Evolutionary conservation across 164 flowering plant species (phyloP).

Genomic region (Houttuynia cordata): DNA sequence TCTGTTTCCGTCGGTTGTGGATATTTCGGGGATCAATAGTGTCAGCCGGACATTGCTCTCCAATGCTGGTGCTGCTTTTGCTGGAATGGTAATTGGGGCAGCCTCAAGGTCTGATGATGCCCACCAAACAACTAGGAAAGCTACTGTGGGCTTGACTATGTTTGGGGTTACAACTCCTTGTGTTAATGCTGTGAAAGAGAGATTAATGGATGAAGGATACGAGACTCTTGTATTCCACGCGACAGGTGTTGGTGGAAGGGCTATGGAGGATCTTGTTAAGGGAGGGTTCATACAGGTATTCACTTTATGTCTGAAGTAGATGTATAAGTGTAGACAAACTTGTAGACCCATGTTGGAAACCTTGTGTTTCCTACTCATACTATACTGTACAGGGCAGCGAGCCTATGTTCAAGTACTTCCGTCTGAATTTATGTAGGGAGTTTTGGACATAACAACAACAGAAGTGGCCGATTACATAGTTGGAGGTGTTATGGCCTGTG

Average conservation of each 20-base stretch:
- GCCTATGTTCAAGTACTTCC: neutral
- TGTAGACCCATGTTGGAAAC: no score
- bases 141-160: conserved; percentile 86
- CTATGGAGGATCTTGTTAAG: conserved; percentile 83
- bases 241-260: conserved; percentile 95
- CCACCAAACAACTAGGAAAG: conserved; percentile 14
- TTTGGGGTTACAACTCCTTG: conserved; percentile 98
- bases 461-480: conserved; percentile 90
- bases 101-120: conserved; percentile 15
- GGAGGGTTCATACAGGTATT: conserved; percentile 81
- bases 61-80: conserved; percentile 84
- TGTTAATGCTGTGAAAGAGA: conserved; percentile 69
- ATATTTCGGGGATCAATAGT: conserved; percentile 76
- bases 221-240: conserved; percentile 91
- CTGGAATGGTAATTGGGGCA: conserved; percentile 79
- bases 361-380: no score
- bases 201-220: conserved; percentile 60
- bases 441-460: conserved; percentile 89
- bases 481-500: conserved; percentile 98
- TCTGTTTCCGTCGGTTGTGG: conserved; percentile 84
- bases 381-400: no score
- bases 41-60: conserved; percentile 60
- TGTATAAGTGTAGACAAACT: no score
- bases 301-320: neutral
- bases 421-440: conserved; percentile 38